Evolutionary conservation across 2,329 filamentous ascomycete genomes (phyloP).

Genomic region (Zasmidium cellare): DNA sequence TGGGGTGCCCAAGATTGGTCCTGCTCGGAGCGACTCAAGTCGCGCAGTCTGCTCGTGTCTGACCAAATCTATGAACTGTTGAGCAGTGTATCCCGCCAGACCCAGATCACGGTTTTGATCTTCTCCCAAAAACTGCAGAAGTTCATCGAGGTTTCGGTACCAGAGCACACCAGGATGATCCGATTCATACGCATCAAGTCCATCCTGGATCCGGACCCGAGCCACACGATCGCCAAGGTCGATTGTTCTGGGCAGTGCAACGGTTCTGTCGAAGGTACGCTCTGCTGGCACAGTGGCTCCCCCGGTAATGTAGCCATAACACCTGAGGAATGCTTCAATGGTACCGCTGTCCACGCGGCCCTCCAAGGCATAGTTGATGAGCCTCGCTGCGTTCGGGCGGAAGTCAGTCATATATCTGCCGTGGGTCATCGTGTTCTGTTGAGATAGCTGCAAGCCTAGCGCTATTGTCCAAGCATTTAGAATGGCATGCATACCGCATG

Average conservation of each 20-base stretch:
- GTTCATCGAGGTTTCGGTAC: too few relatives aligned
- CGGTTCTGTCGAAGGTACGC: not conserved
- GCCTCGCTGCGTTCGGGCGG: not conserved
- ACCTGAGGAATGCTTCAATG: conserved; percentile 6
- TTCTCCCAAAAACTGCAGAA: too few relatives aligned
- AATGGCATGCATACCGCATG: conserved; percentile 2
- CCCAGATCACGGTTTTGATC: too few relatives aligned
- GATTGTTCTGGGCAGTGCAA: not conserved
- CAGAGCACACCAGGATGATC: too few relatives aligned
- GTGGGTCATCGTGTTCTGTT: not conserved
- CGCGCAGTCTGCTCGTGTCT: too few relatives aligned
- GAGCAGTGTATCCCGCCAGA: too few relatives aligned
- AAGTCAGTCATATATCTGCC: not conserved
- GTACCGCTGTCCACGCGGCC: conserved; percentile 1
- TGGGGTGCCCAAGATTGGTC: too few relatives aligned
- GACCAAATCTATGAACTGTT: too few relatives aligned
- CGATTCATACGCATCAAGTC: not conserved
- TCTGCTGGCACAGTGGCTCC: not conserved
- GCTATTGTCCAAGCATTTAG: conserved; percentile 7
- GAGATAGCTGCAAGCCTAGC: not conserved
- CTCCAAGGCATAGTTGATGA: conserved; percentile 3
- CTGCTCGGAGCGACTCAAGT: too few relatives aligned
- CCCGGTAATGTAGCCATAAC: conserved; percentile 1
- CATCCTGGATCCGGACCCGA: not conserved
- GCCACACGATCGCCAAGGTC: not conserved